These are phyloP conservation scores for Acorus calamus DNA, from an alignment of 106 monocot genomes.

Conservation along the genomic window DNA sequence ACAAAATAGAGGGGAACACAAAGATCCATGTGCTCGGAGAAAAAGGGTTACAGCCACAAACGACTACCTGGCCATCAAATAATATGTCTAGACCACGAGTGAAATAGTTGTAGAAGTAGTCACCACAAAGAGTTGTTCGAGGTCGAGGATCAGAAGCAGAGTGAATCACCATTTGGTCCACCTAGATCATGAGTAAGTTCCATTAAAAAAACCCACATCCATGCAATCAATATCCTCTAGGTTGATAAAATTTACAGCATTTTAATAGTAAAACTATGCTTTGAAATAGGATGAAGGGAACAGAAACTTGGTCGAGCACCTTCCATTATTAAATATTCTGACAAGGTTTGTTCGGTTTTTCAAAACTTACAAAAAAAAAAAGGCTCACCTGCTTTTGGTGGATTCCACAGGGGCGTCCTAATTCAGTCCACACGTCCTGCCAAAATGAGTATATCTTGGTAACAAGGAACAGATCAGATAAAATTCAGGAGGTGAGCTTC, in stretches of 20 bases:
- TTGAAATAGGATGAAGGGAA: no score
- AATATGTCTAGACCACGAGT: slow-evolving; percentile 91
- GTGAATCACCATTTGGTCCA: slow-evolving; percentile 98
- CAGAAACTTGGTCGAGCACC: no score
- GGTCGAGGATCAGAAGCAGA: slow-evolving; percentile 93
- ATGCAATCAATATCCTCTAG: not conserved
- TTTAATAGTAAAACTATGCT: not conserved
- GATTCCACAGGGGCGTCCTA: slow-evolving; percentile 91
- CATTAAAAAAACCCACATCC: not conserved
- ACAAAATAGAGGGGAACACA: not conserved
- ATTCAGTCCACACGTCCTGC: slow-evolving; percentile 91
- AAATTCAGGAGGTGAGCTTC: not conserved
- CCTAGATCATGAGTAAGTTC: slow-evolving; percentile 27
- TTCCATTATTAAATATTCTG: no score
- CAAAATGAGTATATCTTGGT: slow-evolving; percentile 2
- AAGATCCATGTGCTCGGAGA: not conserved
- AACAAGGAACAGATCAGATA: not conserved
- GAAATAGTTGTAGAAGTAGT: slow-evolving; percentile 98
- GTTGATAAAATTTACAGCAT: not conserved
- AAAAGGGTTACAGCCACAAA: slow-evolving; percentile 5
- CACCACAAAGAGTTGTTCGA: slow-evolving; percentile 77
- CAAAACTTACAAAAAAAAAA: no score
- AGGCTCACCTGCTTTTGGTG: slow-evolving; percentile 85
- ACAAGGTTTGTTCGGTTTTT: no score
- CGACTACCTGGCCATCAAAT: slow-evolving; percentile 87